Base-by-base conservation (phyloP, 371 early-diverging fungal species). In the Circinella umbellata region DNA sequence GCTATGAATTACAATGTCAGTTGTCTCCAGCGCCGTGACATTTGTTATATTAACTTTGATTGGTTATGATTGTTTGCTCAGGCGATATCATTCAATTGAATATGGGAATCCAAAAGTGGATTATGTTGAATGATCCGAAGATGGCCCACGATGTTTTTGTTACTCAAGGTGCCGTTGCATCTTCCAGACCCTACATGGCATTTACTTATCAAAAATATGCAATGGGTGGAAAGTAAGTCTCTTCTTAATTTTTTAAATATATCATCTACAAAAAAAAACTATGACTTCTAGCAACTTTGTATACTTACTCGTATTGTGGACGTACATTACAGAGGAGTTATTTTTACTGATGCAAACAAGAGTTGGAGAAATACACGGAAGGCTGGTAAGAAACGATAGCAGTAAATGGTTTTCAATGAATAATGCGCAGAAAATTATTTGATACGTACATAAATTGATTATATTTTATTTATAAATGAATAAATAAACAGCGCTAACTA, bases 61-160 rank as follows among this genome's bases (percentile, higher is more conserved):
- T 27, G 27, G 2, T 27, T 27, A 27, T 27, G 27, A 27, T 27
- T 27, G 27, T 27, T 27, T 27, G 27, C 27, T 2, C 27, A 72
- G 66, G 63, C 15, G 73, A 73, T 5, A 66, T 76, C 27, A 57
- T 72, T 59, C 70, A 65, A 18, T 20, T 76, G 46, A 27, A 65
- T 20, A 69, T 76, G 69, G 76, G 76, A 34, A 66, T 70, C 6
- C 70, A 72, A 49, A 34, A 35, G 11, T 76, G 73, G 72, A 51
- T 76, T n/a, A 34, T 68, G n/a, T 54, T 76, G 18, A 46, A 57
- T 14, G 76, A 76, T 47, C 68, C 76, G 15, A 18, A 64, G 37
- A 53, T 76, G 39, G 70, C 73, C 1, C 76, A 76, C 51, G 76
- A 76, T 20, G 47, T 76, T 5, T 69, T 76, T 51, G 67, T 64